Conservation (phyloP, 345 rosid species). For the Moringa oleifera region DNA sequence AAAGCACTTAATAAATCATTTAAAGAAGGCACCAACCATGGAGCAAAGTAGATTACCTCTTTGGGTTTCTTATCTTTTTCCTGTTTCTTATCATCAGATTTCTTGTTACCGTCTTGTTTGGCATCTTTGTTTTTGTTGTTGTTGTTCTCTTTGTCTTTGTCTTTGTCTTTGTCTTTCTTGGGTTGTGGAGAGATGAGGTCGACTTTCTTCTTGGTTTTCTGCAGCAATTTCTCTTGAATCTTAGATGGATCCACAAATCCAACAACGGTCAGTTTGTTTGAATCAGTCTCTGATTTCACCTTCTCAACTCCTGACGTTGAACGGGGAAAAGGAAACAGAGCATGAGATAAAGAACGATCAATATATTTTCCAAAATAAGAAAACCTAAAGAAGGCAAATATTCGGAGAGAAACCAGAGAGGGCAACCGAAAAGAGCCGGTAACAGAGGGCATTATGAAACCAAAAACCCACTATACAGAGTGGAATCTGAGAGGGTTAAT, state of each 20-base stretch:
- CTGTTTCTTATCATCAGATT: conserved; percentile 14
- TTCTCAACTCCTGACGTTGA: conserved; percentile 30
- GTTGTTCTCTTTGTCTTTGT: conserved; percentile 16
- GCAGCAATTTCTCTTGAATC: conserved; percentile 38
- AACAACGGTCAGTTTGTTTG: conserved; percentile 51
- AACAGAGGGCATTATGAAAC: too few species aligned
- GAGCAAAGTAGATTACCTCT: conserved; percentile 26
- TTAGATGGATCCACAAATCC: conserved; percentile 67
- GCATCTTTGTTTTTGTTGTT: conserved; percentile 16
- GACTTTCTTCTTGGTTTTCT: conserved; percentile 52
- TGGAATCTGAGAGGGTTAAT: not conserved
- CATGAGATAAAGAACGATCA: not conserved
- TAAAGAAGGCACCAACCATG: too few species aligned
- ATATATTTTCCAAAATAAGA: not conserved
- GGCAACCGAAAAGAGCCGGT: not conserved
- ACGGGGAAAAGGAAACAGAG: not conserved
- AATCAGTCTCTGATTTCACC: conserved; percentile 43
- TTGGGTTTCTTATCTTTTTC: conserved; percentile 37
- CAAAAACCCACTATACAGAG: too few species aligned
- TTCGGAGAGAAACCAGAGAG: not conserved
- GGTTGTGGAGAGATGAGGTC: conserved; percentile 75
- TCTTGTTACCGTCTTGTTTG: conserved; percentile 23
- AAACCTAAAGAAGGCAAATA: too few species aligned
- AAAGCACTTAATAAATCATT: not conserved
- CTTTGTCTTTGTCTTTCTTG: conserved; percentile 62